A percentile compares a stretch with the other conserved stretches of the same genome.
These are phyloP conservation scores for Xerophyta viscosa DNA, from an alignment of 106 monocot species.

Conservation along the genomic window DNA sequence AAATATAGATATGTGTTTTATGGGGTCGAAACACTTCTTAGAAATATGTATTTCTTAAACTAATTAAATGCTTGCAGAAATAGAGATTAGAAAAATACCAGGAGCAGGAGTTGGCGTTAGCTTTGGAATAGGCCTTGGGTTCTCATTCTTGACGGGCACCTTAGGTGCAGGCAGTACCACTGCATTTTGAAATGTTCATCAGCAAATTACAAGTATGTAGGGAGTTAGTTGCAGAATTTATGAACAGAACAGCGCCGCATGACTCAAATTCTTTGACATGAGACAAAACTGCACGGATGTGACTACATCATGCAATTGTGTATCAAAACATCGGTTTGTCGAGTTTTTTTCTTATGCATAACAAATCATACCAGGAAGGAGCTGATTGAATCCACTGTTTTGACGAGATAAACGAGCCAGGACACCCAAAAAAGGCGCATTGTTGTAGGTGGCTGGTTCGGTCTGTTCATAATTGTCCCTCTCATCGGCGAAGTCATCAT, in stretches of 20 bases:
- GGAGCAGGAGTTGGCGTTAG: conserved; percentile 9
- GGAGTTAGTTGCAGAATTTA: no score
- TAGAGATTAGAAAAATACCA: conserved; percentile 7
- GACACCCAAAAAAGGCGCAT: conserved; percentile 74
- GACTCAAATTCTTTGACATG: no score
- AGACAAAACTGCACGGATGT: no score
- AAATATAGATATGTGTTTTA: no score
- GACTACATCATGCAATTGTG: no score
- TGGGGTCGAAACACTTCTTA: no score
- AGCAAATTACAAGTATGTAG: not conserved
- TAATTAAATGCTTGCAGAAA: no score
- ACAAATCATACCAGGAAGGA: conserved; percentile 24
- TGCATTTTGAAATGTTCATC: not conserved
- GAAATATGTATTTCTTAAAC: no score
- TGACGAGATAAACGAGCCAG: conserved; percentile 65
- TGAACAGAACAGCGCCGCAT: no score
- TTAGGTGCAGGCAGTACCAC: conserved; percentile 3
- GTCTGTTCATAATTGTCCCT: conserved; percentile 90
- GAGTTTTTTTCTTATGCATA: no score
- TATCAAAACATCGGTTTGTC: no score
- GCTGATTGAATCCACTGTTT: conserved; percentile 32
- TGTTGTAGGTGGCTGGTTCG: conserved; percentile 91
- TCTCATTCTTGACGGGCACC: conserved; percentile 4
- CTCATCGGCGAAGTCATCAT: conserved; percentile 83
- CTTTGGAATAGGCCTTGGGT: conserved; percentile 3